Conservation (phyloP, 176 grass and related monocot genomes). For the Zea luxurians region DNA sequence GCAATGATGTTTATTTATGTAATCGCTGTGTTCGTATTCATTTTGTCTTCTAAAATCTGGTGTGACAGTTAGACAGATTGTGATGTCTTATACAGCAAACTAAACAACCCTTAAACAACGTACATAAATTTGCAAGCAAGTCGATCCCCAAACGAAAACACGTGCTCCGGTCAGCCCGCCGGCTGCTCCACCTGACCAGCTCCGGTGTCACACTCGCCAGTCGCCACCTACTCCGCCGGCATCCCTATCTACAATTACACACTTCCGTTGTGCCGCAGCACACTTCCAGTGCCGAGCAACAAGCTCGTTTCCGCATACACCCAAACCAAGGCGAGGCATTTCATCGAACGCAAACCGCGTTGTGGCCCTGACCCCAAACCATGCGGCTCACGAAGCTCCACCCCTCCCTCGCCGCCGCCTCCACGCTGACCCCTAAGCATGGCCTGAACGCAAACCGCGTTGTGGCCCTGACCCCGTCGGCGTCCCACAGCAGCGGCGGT, state of each 20-base stretch:
- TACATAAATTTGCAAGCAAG: not conserved
- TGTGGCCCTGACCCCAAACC: too few species aligned
- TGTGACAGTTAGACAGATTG: too few species aligned
- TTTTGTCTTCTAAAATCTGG: too few species aligned
- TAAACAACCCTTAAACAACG: not conserved
- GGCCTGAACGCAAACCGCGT: not conserved
- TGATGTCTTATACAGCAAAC: not conserved
- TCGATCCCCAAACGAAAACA: slow-evolving; percentile 10
- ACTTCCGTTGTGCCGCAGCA: not conserved
- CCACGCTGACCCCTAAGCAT: slow-evolving; percentile 11
- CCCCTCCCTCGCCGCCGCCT: not conserved
- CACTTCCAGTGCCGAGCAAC: slow-evolving; percentile 27
- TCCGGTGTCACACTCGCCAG: not conserved
- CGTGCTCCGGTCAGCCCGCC: slow-evolving; percentile 29
- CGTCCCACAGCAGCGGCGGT: not conserved
- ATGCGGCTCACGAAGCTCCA: slow-evolving; percentile 40
- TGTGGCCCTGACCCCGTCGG: not conserved
- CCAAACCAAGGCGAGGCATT: slow-evolving; percentile 23
- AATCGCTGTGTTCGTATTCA: too few species aligned
- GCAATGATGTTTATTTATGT: too few species aligned
- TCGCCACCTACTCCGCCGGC: slow-evolving; percentile 27
- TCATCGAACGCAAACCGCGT: too few species aligned
- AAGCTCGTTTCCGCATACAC: not conserved
- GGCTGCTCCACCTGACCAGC: slow-evolving; percentile 16
- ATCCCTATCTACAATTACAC: slow-evolving; percentile 9